Conservation (phyloP, 2,329 filamentous ascomycete species). For the Tolypocladium pustulatum region DNA sequence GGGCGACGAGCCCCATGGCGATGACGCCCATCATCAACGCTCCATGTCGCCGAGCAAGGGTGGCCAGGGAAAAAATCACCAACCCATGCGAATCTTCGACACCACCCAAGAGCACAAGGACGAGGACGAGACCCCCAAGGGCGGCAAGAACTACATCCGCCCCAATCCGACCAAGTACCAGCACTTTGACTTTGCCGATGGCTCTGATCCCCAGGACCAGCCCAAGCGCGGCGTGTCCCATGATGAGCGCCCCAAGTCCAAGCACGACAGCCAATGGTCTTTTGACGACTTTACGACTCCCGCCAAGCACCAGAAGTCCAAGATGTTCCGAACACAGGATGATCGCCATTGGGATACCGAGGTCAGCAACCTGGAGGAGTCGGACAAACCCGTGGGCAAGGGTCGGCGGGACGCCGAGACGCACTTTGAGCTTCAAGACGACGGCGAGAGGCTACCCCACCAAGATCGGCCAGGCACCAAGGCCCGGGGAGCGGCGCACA, state of each 20-base stretch:
- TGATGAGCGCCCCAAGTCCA: slow-evolving; percentile 39
- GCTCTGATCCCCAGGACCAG: slow-evolving; percentile 40
- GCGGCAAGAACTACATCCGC: slow-evolving; percentile 37
- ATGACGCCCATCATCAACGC: slow-evolving; percentile 36
- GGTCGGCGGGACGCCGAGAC: slow-evolving; percentile 68
- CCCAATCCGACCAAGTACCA: slow-evolving; percentile 71
- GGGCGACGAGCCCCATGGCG: slow-evolving; percentile 35
- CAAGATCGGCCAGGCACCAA: slow-evolving; percentile 31
- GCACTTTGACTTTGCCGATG: slow-evolving; percentile 75
- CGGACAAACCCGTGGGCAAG: slow-evolving; percentile 49
- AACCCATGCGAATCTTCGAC: slow-evolving; percentile 54
- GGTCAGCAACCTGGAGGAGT: slow-evolving; percentile 39
- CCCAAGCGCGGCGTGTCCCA: slow-evolving; percentile 29
- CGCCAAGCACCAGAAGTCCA: slow-evolving; percentile 54
- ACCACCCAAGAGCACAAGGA: slow-evolving; percentile 34
- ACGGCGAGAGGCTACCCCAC: slow-evolving; percentile 48
- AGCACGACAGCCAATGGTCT: slow-evolving; percentile 68
- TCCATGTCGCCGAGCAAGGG: slow-evolving; percentile 38
- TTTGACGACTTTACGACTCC: slow-evolving; percentile 86
- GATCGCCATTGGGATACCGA: slow-evolving; percentile 73
- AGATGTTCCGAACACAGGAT: slow-evolving; percentile 53
- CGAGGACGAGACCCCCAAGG: slow-evolving; percentile 29
- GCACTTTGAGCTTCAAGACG: slow-evolving; percentile 78
- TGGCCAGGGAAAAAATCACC: slow-evolving; percentile 51
- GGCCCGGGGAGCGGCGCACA: slow-evolving; percentile 47